Conservation (phyloP, 1,139 yeast species). For the Geotrichum macrosporum region DNA sequence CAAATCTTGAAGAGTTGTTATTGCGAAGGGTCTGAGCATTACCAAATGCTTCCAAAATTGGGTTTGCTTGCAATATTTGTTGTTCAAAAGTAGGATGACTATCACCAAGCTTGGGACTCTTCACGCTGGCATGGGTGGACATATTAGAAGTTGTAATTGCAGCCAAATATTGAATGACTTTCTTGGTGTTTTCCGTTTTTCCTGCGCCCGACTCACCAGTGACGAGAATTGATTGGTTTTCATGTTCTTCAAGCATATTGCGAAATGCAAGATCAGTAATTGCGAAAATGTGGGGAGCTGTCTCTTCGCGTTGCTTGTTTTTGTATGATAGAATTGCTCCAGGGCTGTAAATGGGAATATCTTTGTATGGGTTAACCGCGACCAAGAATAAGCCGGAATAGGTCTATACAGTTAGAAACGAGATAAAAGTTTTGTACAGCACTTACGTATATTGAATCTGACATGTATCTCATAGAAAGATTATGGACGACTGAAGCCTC, state of each 20-base stretch:
- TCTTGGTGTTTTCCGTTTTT: conserved; percentile 95
- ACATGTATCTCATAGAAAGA: conserved; percentile 66
- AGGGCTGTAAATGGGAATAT: conserved; percentile 66
- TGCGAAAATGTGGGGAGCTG: conserved; percentile 82
- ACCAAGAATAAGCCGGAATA: conserved; percentile 86
- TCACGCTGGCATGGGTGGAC: conserved; percentile 15
- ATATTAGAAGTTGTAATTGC: conserved; percentile 50
- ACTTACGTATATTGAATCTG: conserved; percentile 63
- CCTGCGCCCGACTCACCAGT: conserved; percentile 99
- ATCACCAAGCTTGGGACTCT: conserved; percentile 22
- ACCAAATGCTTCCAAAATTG: conserved; percentile 93
- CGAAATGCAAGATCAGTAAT: conserved; percentile 85
- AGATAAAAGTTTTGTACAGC: neutral
- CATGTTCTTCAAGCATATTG: conserved; percentile 62
- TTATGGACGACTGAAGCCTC: conserved; percentile 93
- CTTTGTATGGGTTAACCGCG: conserved; percentile 88
- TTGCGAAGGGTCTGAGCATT: conserved; percentile 95
- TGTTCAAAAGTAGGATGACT: conserved; percentile 54
- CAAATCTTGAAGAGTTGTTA: conserved; percentile 93
- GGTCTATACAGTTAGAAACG: conserved; percentile 38
- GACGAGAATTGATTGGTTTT: conserved; percentile 85
- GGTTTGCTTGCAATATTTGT: conserved; percentile 89
- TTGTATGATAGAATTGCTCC: conserved; percentile 54
- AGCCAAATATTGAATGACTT: conserved; percentile 86
- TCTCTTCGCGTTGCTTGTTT: conserved; percentile 44